A percentile compares a stretch with the other conserved stretches of the same genome.
Evolutionary conservation across 192 early-diverging fungal genomes (phyloP).

Genomic region (Linnemannia hyalina): DNA sequence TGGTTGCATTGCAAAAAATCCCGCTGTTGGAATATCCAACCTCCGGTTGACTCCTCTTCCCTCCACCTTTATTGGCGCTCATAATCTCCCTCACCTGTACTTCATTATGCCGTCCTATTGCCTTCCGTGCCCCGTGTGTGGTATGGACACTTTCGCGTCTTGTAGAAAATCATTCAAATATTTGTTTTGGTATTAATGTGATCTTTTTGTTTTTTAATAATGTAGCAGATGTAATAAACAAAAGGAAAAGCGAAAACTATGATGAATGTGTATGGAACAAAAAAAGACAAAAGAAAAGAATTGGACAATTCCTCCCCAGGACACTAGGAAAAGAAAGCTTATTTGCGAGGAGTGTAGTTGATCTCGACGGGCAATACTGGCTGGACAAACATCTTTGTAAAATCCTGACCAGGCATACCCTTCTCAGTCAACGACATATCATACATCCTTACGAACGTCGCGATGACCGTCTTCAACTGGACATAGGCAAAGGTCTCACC

Average conservation of each 20-base stretch:
- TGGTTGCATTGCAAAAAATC: background rate
- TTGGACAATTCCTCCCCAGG: background rate
- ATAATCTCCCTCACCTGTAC: background rate
- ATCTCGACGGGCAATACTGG: slow-evolving; percentile 74
- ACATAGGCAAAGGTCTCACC: slow-evolving; percentile 97
- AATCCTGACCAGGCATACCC: slow-evolving; percentile 88
- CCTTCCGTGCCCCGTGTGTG: background rate
- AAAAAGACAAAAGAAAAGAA: background rate
- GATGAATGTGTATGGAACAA: slow-evolving; percentile 3
- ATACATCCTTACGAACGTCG: slow-evolving; percentile 85
- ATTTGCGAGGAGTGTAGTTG: slow-evolving; percentile 51
- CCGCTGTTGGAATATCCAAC: background rate
- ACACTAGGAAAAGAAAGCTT: background rate
- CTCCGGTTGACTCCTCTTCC: background rate
- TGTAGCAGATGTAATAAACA: slow-evolving; percentile 3
- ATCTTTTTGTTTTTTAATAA: slow-evolving; percentile 2
- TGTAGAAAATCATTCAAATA: background rate
- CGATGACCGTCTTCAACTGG: slow-evolving; percentile 95
- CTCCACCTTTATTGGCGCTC: background rate
- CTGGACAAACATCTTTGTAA: slow-evolving; percentile 92
- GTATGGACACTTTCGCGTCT: background rate
- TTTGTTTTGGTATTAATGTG: background rate
- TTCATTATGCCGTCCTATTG: background rate
- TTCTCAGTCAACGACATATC: slow-evolving; percentile 76
- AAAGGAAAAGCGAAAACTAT: background rate